Base-by-base conservation (phyloP, 1,284 basidiomycete genomes). In the Apiotrichum akiyoshidainum region DNA sequence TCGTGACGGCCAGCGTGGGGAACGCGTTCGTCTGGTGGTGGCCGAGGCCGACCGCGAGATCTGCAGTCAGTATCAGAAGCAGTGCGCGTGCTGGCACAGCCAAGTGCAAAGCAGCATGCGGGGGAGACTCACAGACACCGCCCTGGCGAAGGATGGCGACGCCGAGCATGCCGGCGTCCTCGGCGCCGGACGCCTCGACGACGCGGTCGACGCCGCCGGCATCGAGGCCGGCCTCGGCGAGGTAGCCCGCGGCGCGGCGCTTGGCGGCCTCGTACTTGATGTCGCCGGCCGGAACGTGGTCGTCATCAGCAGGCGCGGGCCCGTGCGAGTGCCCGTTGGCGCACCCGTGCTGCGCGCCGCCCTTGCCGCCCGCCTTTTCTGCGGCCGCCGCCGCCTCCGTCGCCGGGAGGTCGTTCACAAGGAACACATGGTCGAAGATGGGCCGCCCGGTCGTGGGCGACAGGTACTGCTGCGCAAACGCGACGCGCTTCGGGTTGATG, bases 391-490 rank as follows among this genome's bases (percentile, higher is more conserved):
- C 39, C 35, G 55, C 31, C 13, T 41, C 16, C 7, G 57, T 53
- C 5, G 61, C 59, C 1, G 71, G 68, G 0, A 75, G 52, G 17
- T 54, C 56, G 26, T 56, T 56, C 35, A 65, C 67, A 17, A 70
- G 61, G 63, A 74, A 74, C 41, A 74, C 75, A 47, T 71, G 65
- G 60, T 76, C 72, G 47, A 72, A 64, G 53, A 76, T 72, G 1
- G 70, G 69, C 58, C 65, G 66, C 31, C 72, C 72, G 26, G 68
- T 71, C 17, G 71, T 42, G 5, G 74, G 74, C 1, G 69, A 69
- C 37, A 67, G 65, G 77, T 94, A 96, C 39, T 77, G 72, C 72
- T 86, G 86, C 26, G 95, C 93, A 71, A 97, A 97, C 49, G 88
- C 85, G 47, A 98, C 87, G 51, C 94, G 88, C 52, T 80, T 78